phyloP scores from a whole-genome alignment of 2,329 filamentous ascomycete species.

The Colletotrichum somersetense region DNA sequence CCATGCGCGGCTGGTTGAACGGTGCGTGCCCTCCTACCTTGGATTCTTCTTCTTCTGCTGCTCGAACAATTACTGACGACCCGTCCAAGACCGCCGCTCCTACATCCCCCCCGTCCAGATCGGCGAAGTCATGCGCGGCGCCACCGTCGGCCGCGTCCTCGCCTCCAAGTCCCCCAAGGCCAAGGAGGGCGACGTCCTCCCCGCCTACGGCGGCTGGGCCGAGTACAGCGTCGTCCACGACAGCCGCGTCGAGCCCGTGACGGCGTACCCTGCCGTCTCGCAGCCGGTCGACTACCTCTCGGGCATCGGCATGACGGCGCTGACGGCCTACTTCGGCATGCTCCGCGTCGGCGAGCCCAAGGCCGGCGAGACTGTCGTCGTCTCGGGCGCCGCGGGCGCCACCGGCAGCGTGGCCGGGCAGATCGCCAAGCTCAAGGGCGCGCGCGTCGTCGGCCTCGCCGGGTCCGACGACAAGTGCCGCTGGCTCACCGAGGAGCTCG shows the following conservation, averaged over 20 bases:
- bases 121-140: conserved; percentile 77
- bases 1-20: conserved; percentile 81
- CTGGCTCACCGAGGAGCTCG: conserved; percentile 73
- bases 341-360: conserved; percentile 75
- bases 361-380: conserved; percentile 79
- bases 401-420: conserved; percentile 83
- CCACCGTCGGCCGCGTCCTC: conserved; percentile 70
- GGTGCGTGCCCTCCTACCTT: conserved; percentile 52
- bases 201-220: conserved; percentile 71
- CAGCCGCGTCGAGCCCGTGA: conserved; percentile 59
- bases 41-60: background rate
- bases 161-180: conserved; percentile 69
- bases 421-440: conserved; percentile 80
- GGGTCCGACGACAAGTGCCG: conserved; percentile 76
- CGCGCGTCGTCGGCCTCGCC: conserved; percentile 72
- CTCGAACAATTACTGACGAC: background rate
- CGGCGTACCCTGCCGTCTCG: conserved; percentile 56
- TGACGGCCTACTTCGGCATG: conserved; percentile 84
- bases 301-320: conserved; percentile 73
- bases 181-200: conserved; percentile 69
- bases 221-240: conserved; percentile 72
- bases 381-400: conserved; percentile 82
- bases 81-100: conserved; percentile 58
- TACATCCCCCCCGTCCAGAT: conserved; percentile 78
- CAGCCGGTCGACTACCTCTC: conserved; percentile 71